A percentile compares a stretch with the other conserved stretches of the same genome.
These are phyloP conservation scores for Thelonectria rubi DNA, from an alignment of 2,329 filamentous ascomycete species.

Conservation along the genomic window DNA sequence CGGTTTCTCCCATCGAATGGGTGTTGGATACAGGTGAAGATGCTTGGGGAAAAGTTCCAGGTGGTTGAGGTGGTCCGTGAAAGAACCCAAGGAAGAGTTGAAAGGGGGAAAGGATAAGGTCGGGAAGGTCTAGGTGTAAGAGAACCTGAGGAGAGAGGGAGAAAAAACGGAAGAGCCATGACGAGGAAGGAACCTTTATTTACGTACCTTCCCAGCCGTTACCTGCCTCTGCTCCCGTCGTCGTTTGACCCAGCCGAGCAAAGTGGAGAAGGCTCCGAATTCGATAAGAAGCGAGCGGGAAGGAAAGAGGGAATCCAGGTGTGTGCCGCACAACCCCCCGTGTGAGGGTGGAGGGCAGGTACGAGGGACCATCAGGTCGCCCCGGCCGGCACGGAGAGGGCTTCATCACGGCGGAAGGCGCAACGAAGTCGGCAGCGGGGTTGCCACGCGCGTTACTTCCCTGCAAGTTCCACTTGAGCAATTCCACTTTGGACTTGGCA, in stretches of 20 bases:
- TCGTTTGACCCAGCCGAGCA: slow-evolving; percentile 11
- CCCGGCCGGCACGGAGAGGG: slow-evolving; percentile 13
- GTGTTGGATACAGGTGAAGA: slow-evolving; percentile 41
- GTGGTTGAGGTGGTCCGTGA: background rate
- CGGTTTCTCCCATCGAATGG: slow-evolving; percentile 55
- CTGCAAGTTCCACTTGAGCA: slow-evolving; percentile 19
- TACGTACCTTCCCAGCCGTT: slow-evolving; percentile 14
- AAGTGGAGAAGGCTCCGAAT: slow-evolving; percentile 18
- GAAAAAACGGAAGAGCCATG: slow-evolving; percentile 18
- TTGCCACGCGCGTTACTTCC: slow-evolving; percentile 19
- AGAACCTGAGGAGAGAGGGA: slow-evolving; percentile 30
- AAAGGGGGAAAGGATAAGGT: slow-evolving; percentile 13
- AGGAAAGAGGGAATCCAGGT: background rate
- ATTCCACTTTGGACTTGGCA: slow-evolving; percentile 23
- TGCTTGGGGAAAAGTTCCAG: slow-evolving; percentile 15
- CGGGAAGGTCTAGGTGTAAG: slow-evolving; percentile 20
- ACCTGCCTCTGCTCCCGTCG: background rate
- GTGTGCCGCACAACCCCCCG: background rate
- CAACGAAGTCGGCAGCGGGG: slow-evolving; percentile 17
- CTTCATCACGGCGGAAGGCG: slow-evolving; percentile 9
- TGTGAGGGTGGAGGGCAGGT: background rate
- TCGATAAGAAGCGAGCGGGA: slow-evolving; percentile 12
- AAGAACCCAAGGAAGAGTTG: slow-evolving; percentile 25
- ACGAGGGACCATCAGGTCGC: slow-evolving; percentile 12
- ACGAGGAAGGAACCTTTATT: slow-evolving; percentile 36